Percentiles rank a stretch among this genome's conserved stretches.
Evolutionary conservation across 192 early-diverging fungal species (phyloP).

Genomic region (Gigaspora rosea): DNA sequence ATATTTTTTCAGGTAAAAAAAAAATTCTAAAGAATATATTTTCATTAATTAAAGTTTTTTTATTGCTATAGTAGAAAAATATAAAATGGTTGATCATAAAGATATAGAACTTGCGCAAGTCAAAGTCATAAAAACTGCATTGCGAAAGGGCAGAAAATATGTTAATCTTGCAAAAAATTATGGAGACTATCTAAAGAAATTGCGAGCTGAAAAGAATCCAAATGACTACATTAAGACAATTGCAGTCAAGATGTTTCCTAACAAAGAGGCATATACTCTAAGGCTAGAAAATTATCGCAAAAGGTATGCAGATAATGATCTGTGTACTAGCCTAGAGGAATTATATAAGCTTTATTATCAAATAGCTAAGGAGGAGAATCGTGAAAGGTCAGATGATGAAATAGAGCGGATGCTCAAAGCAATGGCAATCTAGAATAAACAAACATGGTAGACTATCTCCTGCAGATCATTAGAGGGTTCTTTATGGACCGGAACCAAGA

Average conservation of each 20-base stretch:
- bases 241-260: slow-evolving; percentile 7
- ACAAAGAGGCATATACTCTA: not conserved
- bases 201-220: slow-evolving; percentile 15
- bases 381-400: slow-evolving; percentile 10
- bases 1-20: slow-evolving; percentile 1
- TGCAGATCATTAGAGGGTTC: too few relatives aligned
- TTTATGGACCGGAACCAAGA: too few relatives aligned
- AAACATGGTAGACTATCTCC: too few relatives aligned
- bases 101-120: not conserved
- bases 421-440: not conserved
- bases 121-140: slow-evolving; percentile 5
- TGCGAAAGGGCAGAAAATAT: slow-evolving; percentile 16
- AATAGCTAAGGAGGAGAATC: slow-evolving; percentile 3
- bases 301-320: not conserved
- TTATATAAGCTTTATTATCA: slow-evolving; percentile 13
- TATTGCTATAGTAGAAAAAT: not conserved
- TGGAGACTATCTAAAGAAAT: slow-evolving; percentile 7
- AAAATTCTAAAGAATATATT: slow-evolving; percentile 18
- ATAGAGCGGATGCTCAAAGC: slow-evolving; percentile 1
- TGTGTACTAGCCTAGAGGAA: not conserved
- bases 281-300: slow-evolving; percentile 4
- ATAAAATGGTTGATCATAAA: slow-evolving; percentile 14
- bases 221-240: slow-evolving; percentile 3
- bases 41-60: slow-evolving; percentile 15
- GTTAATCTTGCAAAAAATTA: slow-evolving; percentile 22